phyloP scores from a whole-genome alignment of 768 basidiomycete genomes.

The Macrolepiota albuminosa region DNA sequence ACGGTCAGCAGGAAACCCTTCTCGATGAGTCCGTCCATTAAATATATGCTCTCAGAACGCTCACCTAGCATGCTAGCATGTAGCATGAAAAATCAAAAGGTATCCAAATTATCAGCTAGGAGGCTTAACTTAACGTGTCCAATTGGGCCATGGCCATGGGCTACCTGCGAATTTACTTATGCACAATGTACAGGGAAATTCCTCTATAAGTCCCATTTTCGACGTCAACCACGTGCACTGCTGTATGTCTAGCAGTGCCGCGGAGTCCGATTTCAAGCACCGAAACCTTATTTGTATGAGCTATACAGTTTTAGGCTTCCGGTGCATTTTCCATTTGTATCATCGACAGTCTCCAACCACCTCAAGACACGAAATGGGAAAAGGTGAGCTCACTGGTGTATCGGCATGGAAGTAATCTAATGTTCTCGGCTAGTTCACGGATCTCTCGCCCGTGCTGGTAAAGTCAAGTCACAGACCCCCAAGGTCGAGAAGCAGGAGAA shows the following conservation, averaged over 20 bases:
- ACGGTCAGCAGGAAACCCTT: no score
- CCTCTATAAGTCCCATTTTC: no score
- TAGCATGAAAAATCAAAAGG: no score
- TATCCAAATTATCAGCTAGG: no score
- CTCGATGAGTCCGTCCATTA: no score
- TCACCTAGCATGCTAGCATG: no score
- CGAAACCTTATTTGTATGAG: neutral
- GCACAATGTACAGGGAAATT: no score
- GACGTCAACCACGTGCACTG: no score
- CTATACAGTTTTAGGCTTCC: neutral
- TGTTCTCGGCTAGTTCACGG: conserved; percentile 71
- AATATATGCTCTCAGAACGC: no score
- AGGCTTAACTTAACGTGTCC: no score
- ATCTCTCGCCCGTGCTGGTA: conserved; percentile 98
- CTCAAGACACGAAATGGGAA: conserved; percentile 64
- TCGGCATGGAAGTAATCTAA: neutral
- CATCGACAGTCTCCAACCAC: conserved; percentile 19
- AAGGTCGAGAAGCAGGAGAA: conserved; percentile 99
- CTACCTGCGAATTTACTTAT: no score
- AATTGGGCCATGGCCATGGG: no score
- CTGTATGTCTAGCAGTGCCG: neutral
- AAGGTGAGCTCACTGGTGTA: conserved; percentile 38
- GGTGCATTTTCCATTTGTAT: neutral
- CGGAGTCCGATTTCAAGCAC: neutral
- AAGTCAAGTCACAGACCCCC: conserved; percentile 97